Evolutionary conservation across 768 basidiomycete species (phyloP), one percentile per base, ranked within the genome.

Genomic region (Rhodotorula toruloides): DNA sequence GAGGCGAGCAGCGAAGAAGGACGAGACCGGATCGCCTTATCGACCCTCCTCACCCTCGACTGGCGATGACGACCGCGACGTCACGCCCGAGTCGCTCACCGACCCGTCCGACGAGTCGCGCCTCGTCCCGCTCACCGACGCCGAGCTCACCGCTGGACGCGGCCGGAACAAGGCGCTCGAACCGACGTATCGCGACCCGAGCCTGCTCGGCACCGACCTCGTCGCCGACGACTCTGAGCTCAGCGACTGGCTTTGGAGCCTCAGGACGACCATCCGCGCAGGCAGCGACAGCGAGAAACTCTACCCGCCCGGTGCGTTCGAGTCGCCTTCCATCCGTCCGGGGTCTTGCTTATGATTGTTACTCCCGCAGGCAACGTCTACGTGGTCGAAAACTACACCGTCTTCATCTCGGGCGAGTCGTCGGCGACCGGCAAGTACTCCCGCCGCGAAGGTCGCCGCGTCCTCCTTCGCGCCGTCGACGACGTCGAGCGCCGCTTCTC

Each of bases 241-340:
- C 27, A 70, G 72, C 50, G 76, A 78, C 54, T 79, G 78, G 77
- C 70, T 78, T 54, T 73, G 74, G 68, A 68, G 66, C 21, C 54
- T 79, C 29, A 72, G 76, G 59, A 78, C 76, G 71, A 79, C 79
- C 12, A 75, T 79, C 71, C 46, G 77, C 19, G 78, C 78, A 21
- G 75, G 76, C 66, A 78, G 77, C 74, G 74, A 76, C 63, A 76
- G 74, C 54, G 77, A 76, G n/a, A 79, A 79, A 70, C 73, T 79
- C 31, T 77, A 75, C 54, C 77, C 77, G 2, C 76, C 78, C 4
- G 78, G 77, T 21, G 62, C 39, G 27, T 72, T 75, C 13, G 27
- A 19, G 16, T 32, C 22, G 21, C 11, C 27, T 36, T 21, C 19
- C 32, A 21, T 29, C 39, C 5, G 5, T 10, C 19, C 14, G 9